A percentile compares a stretch with the other conserved stretches of the same genome.
Conservation (phyloP, 106 monocot species). For the Dendrobium catenatum region DNA sequence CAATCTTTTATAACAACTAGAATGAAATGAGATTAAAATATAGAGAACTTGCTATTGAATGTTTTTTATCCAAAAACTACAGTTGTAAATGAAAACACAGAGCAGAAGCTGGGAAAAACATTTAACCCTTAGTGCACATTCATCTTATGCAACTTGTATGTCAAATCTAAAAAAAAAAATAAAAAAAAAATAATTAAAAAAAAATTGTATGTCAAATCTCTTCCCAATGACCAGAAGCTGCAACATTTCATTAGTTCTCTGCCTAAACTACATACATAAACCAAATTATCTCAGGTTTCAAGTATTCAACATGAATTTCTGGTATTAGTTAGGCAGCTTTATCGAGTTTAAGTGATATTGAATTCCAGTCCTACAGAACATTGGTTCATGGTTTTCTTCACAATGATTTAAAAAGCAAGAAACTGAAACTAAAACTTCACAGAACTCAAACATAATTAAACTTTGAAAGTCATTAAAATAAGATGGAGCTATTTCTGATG, state of each 20-base stretch:
- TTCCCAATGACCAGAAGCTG: background rate
- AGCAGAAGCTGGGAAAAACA: no score
- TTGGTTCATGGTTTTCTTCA: background rate
- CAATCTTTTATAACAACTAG: no score
- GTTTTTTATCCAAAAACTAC: no score
- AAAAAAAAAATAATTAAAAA: no score
- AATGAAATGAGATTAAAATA: no score
- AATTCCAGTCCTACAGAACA: background rate
- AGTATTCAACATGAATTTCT: background rate
- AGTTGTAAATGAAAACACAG: no score
- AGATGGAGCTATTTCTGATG: background rate
- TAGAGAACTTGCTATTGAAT: no score
- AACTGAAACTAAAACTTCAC: background rate
- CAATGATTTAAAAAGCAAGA: background rate
- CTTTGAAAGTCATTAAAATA: background rate
- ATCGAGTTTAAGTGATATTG: background rate
- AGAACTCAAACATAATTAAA: background rate
- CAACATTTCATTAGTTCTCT: background rate
- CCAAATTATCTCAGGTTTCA: background rate
- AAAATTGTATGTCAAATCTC: background rate
- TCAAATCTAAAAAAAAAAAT: background rate
- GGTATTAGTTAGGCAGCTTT: background rate
- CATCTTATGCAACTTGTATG: background rate
- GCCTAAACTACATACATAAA: background rate
- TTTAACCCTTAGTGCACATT: background rate